Base-by-base conservation (phyloP, 768 basidiomycete genomes). In the Collybia nuda region DNA sequence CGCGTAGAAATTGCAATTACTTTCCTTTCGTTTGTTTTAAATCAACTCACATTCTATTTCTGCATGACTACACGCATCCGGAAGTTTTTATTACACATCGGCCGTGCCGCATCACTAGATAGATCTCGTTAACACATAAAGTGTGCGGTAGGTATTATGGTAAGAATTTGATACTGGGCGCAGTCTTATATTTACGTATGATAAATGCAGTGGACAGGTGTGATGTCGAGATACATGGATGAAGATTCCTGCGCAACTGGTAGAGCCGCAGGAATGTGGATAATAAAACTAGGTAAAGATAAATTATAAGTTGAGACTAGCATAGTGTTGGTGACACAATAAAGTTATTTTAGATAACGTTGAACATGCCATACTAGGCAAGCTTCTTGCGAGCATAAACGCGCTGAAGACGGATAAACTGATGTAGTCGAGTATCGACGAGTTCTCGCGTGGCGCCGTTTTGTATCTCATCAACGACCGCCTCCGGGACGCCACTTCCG, bases 341-440 rank as follows among this genome's bases (percentile, higher is more conserved):
- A 41, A 39, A 17, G 14, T 36, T 48, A 48, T 48, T 23, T 23
- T 19, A 24, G 22, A 44, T 6, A 24, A 26, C 24, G n/a, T 6
- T 19, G 26, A 2, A 5, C 22, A 17, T 3, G 21, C 19, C 24
- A 9, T n/a, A 3, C 39, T 45, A 15, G 51, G n/a, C 12, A 36
- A 11, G 19, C 54, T 63, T 77, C 65, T 78, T 80, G 44, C 78
- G 74, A 41, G 83, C 86, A 57, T 83, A 82, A 11, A 88, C 78
- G 56, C 77, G 78, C 63, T 84, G 79, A 44, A 87, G 56, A 51
- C 76, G 75, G 48, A 84, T 76, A 55, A 77, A 86, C 48, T 79
- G 67, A 3, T 74, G 74, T 8, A 67, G 67, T 15, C 66, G 56
- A 4, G 77, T 75, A 14, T 78, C 75, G 12, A 67, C 62, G 36